phyloP scores from a whole-genome alignment of 2,329 filamentous ascomycete species.

The Seiridium cupressi region DNA sequence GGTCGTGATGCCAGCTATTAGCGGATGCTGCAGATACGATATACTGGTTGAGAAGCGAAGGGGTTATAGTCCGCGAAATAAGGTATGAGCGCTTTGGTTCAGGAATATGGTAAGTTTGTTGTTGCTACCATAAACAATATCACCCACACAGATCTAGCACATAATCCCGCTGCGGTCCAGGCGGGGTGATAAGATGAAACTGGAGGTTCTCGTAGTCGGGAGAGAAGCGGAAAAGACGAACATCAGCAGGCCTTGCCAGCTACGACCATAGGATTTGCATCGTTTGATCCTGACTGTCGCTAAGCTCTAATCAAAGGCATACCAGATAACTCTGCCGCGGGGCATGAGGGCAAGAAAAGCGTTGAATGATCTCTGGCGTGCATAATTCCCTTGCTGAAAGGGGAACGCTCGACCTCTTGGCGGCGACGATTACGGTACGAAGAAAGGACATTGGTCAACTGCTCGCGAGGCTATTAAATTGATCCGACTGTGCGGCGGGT shows the following conservation, averaged over 20 bases:
- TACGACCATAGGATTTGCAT: not conserved
- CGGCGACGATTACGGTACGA: slow-evolving; percentile 1
- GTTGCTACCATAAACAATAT: too few species aligned
- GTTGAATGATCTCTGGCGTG: not conserved
- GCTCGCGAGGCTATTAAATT: not conserved
- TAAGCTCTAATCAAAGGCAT: not conserved
- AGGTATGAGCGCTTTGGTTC: too few species aligned
- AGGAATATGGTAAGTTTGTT: too few species aligned
- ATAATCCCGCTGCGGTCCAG: too few species aligned
- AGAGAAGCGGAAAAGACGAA: not conserved
- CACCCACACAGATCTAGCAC: too few species aligned
- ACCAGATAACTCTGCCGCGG: not conserved
- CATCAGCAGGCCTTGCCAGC: not conserved
- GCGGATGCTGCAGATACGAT: too few species aligned
- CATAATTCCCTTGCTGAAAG: slow-evolving; percentile 8
- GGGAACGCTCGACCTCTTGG: slow-evolving; percentile 8
- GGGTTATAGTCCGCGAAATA: too few species aligned
- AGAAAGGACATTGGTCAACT: slow-evolving; percentile 1
- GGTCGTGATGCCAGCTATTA: too few species aligned
- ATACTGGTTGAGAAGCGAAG: too few species aligned
- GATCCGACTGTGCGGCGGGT: not conserved
- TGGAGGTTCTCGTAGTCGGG: not conserved
- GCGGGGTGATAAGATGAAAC: too few species aligned
- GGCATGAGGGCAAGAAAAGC: not conserved
- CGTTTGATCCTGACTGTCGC: not conserved